Evolutionary conservation across 2,329 filamentous ascomycete species (phyloP), one percentile per base, ranked within the genome.

Genomic region (Rhinocladiella mackenziei): DNA sequence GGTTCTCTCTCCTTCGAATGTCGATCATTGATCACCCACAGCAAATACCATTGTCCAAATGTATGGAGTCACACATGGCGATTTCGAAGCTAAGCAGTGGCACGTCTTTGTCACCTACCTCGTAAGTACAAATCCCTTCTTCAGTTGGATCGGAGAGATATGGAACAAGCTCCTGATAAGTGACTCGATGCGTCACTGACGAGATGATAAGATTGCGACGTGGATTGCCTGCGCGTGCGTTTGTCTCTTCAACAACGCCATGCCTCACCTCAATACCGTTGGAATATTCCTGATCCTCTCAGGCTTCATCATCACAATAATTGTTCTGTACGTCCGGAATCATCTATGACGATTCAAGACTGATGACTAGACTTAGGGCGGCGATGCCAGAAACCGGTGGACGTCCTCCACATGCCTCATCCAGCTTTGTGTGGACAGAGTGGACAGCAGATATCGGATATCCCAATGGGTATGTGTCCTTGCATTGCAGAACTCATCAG

Each of bases 31-130:
- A 51, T 28, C 14, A 18, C 20, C 4, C 5, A 5, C 28, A 47
- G 51, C 72, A 50, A 81, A 82, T 56, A 72, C 81, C 52, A 63
- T 73, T 9, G 73, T 83, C 13, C 74, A 76, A 55, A 76, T 83
- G 71, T 83, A 82, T 58, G 69, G 71, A 4, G 61, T 78, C 19
- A 80, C 77, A 62, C 74, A 82, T 56, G 22, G 19, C 18, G 72
- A 64, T 4, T 79, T 78, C 42, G 62, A 62, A 8, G 63, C 70
- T 11, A 51, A 76, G 48, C 56, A 72, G 22, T 83, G 78, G 78
- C 75, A 81, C 46, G 69, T 77, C 23, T 83, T 80, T 56, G 59
- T 82, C 28, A 69, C 74, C 26, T 81, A 78, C 54, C 55, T 83
- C 35, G 59, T 74, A 29, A 44, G 40, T 38, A 46, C 15, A 11